Evolutionary conservation across 2,329 filamentous ascomycete genomes (phyloP).

Genomic region (Trichophaea hybrida): DNA sequence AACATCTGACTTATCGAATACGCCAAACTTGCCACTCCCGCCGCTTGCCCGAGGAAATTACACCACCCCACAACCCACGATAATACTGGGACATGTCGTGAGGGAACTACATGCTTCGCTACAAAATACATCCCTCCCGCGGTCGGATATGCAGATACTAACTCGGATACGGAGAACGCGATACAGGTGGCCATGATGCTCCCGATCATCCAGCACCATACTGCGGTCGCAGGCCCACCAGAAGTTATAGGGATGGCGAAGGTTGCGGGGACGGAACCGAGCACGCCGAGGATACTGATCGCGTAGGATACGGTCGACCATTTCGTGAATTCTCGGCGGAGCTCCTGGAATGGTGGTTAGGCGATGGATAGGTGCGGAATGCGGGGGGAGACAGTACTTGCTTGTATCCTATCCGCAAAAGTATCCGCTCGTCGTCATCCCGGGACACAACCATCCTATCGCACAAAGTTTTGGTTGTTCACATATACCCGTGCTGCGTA

Average conservation of each 20-base stretch:
- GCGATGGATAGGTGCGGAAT: background rate
- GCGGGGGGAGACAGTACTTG: conserved; percentile 36
- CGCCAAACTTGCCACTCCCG: conserved; percentile 45
- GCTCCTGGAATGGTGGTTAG: conserved; percentile 35
- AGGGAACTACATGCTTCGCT: conserved; percentile 49
- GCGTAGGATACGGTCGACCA: conserved; percentile 54
- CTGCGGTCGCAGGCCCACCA: conserved; percentile 48
- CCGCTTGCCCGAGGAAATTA: conserved; percentile 50
- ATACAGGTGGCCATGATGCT: conserved; percentile 51
- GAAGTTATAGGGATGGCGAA: conserved; percentile 44
- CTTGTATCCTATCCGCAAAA: conserved; percentile 48
- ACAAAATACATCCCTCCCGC: conserved; percentile 56
- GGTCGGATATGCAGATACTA: conserved; percentile 52
- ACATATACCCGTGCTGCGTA: too few species aligned
- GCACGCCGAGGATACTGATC: conserved; percentile 49
- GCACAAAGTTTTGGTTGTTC: background rate
- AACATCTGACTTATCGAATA: conserved; percentile 52
- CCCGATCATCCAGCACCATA: conserved; percentile 52
- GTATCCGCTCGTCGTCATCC: conserved; percentile 44
- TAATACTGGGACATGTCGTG: conserved; percentile 46
- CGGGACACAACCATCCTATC: background rate
- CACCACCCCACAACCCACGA: conserved; percentile 55
- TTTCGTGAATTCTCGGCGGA: conserved; percentile 49
- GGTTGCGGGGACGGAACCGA: conserved; percentile 51
- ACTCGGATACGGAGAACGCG: conserved; percentile 45